Evolutionary conservation across 495 filamentous ascomycete genomes (phyloP), one percentile per base, ranked within the genome.

Genomic region (Penicillium parvum): DNA sequence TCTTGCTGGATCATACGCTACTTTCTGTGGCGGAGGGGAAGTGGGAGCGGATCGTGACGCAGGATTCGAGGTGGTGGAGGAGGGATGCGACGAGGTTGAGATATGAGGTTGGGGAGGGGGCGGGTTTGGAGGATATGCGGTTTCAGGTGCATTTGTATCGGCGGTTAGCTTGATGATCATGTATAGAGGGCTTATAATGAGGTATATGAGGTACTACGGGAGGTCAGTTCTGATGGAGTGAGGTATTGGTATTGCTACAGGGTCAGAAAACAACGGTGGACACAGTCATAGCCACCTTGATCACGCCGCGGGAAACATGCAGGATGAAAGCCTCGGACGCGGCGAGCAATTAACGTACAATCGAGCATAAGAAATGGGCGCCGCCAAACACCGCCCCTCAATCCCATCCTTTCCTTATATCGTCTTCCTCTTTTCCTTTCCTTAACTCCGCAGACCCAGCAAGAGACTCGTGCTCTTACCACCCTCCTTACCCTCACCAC

Each of bases 101-200:
- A 29, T 97, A 96, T 72, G 86, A 90, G 14, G 87, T 97, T 52
- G 68, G 68, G 5, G 68, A 73, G 33, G 70, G 66, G 8, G 68
- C 59, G 12, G 63, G 66, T 41, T 69, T 96, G 63, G 91, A 97
- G 69, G 85, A 95, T 64, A 95, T 95, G 89, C 79, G 91, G 40
- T 96, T 87, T 70, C 90, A 95, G 64, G 70, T 95, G 51, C 88
- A 94, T 73, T 54, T 96, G 7, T 96, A 91, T 55, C 61, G 69
- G 23, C 49, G 69, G 34, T 32, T 30, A 15, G 12, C n/a, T 10
- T 30, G 19, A 37, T 19, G 19, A 21, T 29, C 21, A 37, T 28
- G 37, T 45, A 36, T 36, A 41, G 40, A 32, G 29, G 27, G n/a
- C n/a, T n/a, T n/a, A n/a, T n/a, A n/a, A n/a, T n/a, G n/a, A n/a